Evolutionary conservation across 129 eudicot species (phyloP).

Genomic region (Chrysanthemum seticuspe): DNA sequence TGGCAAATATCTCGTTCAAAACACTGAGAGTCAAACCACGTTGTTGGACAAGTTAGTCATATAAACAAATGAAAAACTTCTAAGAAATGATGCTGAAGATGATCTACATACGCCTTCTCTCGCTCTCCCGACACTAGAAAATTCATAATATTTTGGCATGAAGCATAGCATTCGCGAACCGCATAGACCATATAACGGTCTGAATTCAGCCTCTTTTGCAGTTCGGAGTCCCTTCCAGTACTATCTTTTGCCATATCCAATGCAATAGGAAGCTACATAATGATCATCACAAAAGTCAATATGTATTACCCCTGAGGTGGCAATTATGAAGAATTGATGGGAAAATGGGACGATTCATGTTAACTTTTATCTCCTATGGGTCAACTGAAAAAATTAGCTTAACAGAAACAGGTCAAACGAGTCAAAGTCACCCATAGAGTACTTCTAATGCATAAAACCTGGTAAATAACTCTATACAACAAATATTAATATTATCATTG

Average conservation of each 20-base stretch:
- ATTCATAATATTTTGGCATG: constrained; percentile 72
- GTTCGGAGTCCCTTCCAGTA: constrained; percentile 77
- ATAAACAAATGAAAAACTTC: neutral
- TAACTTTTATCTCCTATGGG: neutral
- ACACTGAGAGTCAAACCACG: constrained; percentile 37
- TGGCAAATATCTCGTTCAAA: constrained; percentile 59
- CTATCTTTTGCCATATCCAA: constrained; percentile 98
- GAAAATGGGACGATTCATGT: neutral
- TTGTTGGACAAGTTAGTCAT: constrained; percentile 14
- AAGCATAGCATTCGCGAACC: constrained; percentile 81
- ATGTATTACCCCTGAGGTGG: neutral
- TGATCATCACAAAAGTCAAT: constrained; percentile 21
- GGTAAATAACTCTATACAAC: neutral
- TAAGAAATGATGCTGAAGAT: constrained; percentile 8
- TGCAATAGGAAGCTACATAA: constrained; percentile 89
- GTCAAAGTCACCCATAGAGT: neutral
- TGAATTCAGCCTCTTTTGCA: constrained; percentile 66
- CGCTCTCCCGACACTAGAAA: constrained; percentile 65
- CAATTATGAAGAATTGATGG: neutral
- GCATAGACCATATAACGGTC: constrained; percentile 82
- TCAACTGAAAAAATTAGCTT: neutral
- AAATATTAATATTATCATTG: neutral
- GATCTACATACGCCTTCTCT: constrained; percentile 67
- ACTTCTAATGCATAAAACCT: neutral
- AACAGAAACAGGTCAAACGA: neutral